Evolutionary conservation across 2,329 filamentous ascomycete species (phyloP), one percentile per base, ranked within the genome.

Genomic region (Neopestalotiopsis rosae): DNA sequence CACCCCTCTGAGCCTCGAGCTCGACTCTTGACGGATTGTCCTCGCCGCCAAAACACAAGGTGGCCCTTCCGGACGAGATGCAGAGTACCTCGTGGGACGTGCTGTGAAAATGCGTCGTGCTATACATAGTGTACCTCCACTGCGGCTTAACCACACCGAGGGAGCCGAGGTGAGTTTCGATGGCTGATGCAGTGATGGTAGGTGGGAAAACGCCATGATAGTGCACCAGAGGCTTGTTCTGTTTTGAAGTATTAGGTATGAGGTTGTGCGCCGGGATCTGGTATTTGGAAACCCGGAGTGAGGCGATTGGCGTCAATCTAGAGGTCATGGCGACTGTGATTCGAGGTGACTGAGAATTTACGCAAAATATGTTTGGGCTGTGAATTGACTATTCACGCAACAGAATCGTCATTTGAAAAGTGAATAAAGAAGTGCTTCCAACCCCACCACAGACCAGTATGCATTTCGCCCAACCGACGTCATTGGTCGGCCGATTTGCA

Each of bases 101-200:
- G 73, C 84, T 88, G 79, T 93, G 91, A 77, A 91, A 93, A 79
- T 93, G 91, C 0, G 86, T 88, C 5, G 85, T 86, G 45, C 77
- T 78, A 77, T 91, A 93, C 90, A 93, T 93, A 17, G 88, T 89
- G 78, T 90, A 92, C 32, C 88, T 84, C 91, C 90, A 92, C 75
- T 91, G 88, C 0, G 91, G 90, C 1, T 74, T 75, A 3, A 91
- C 90, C 42, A 88, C 87, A 7, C 84, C 86, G 17, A 88, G 76
- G 3, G 77, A 74, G 6, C 76, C 75, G 5, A 93, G 83, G 71
- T 90, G 90, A 0, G 82, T 75, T 74, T 91, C 87, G 62, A 92
- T 86, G 1, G 81, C 75, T 2, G 84, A 81, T 3, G 88, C 80
- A 4, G 83, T 81, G 17, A 80, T 76, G 3, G 75, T 74, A 3